Conservation (phyloP, 768 basidiomycete genomes). For the Rhodotorula diobovata region DNA sequence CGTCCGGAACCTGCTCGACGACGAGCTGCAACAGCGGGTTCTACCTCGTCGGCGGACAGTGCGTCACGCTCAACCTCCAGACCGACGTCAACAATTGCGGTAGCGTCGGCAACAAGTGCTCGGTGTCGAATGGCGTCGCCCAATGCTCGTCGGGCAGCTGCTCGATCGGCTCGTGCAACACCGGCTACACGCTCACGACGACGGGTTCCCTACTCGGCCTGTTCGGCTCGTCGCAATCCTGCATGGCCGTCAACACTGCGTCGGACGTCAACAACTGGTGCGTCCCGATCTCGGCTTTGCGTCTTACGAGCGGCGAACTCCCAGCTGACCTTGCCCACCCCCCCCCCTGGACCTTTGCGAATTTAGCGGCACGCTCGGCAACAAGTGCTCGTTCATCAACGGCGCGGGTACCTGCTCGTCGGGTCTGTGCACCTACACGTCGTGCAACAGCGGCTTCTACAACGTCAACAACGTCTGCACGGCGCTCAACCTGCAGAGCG, state of each 20-base stretch:
- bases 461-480: not conserved
- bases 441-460: slow-evolving; percentile 15
- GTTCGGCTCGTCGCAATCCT: not conserved
- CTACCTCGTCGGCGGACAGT: slow-evolving; percentile 26
- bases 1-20: slow-evolving; percentile 17
- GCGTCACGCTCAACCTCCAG: slow-evolving; percentile 22
- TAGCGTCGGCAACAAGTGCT: slow-evolving; percentile 7
- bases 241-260: not conserved
- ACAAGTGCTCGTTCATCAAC: slow-evolving; percentile 17
- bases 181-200: slow-evolving; percentile 3
- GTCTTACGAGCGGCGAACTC: too few relatives aligned
- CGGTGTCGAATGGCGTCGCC: slow-evolving; percentile 5
- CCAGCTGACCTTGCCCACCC: too few relatives aligned
- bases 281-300: too few relatives aligned
- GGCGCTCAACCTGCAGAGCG: slow-evolving; percentile 4
- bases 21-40: slow-evolving; percentile 21
- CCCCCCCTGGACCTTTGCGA: too few relatives aligned
- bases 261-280: slow-evolving; percentile 5
- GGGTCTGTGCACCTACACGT: not conserved
- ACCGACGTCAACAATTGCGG: slow-evolving; percentile 15
- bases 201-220: not conserved
- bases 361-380: not conserved
- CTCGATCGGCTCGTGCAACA: not conserved
- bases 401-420: not conserved
- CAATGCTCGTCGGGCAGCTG: not conserved